Percentiles rank a stretch among this genome's conserved stretches.
Conservation (phyloP, 257 asterid species). For the Solanum acaule region DNA sequence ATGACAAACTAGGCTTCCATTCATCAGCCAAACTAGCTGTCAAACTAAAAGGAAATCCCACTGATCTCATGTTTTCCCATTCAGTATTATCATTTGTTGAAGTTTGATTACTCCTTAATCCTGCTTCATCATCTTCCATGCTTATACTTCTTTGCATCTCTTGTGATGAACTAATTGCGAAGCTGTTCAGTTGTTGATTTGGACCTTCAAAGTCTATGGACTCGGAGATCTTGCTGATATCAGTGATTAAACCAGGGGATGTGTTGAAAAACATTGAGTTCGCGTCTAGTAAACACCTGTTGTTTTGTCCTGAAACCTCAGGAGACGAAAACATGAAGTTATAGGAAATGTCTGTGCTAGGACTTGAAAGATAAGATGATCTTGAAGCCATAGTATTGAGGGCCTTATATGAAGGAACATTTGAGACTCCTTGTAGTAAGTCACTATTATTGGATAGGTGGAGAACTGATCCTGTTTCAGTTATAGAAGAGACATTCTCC, state of each 20-base stretch:
- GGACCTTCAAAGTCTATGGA: not conserved
- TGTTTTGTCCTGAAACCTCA: conserved; percentile 4
- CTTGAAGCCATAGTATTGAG: conserved; percentile 4
- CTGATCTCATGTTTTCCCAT: conserved; percentile 29
- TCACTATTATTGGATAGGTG: conserved; percentile 17
- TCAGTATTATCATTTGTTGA: not conserved
- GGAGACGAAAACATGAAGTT: conserved; percentile 8
- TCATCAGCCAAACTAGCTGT: conserved; percentile 24
- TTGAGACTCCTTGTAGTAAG: conserved; percentile 13
- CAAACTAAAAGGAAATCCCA: conserved; percentile 25
- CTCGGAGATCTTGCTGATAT: not conserved
- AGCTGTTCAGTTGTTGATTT: conserved; percentile 28
- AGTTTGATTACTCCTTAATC: conserved; percentile 1
- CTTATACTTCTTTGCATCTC: conserved; percentile 19
- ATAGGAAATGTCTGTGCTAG: conserved; percentile 2
- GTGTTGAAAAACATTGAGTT: conserved; percentile 52
- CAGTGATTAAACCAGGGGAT: conserved; percentile 39
- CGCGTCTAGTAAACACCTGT: conserved; percentile 14
- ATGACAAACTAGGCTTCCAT: conserved; percentile 47
- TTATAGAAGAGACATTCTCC: conserved; percentile 12
- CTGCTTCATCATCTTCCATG: conserved; percentile 3
- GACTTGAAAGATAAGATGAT: conserved; percentile 1
- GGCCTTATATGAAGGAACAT: conserved; percentile 7
- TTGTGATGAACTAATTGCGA: conserved; percentile 23
- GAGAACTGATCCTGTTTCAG: conserved; percentile 7